phyloP scores from a whole-genome alignment of 1,284 basidiomycete genomes.

The Ustilago lituana region DNA sequence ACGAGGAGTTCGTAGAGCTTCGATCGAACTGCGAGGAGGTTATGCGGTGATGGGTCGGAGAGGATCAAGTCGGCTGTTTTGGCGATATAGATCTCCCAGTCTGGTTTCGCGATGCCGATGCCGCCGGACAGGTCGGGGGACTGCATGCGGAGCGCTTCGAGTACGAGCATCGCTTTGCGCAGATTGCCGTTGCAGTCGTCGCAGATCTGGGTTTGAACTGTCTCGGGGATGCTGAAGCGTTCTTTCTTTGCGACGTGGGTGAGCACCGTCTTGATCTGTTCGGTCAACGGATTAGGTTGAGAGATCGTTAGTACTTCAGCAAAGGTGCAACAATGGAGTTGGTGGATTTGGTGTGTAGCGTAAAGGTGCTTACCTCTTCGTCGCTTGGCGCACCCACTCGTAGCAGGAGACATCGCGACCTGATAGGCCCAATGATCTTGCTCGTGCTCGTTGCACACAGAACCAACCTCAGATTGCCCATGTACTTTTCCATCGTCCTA shows the following conservation, averaged over 20 bases:
- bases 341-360: too few species aligned
- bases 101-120: conserved; percentile 85
- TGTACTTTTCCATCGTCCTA: conserved; percentile 98
- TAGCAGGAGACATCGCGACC: conserved; percentile 90
- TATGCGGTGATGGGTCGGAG: conserved; percentile 89
- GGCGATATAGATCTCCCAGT: conserved; percentile 98
- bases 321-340: too few species aligned
- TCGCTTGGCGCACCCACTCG: conserved; percentile 87
- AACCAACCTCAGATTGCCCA: conserved; percentile 95
- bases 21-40: conserved; percentile 87
- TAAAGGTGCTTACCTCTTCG: conserved; percentile 73
- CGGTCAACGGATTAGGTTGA: too few species aligned
- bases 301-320: too few species aligned
- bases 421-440: conserved; percentile 95
- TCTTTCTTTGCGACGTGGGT: conserved; percentile 82
- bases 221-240: conserved; percentile 80
- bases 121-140: conserved; percentile 70
- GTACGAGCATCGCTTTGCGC: conserved; percentile 90
- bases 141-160: conserved; percentile 91
- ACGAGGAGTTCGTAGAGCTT: conserved; percentile 96
- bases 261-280: conserved; percentile 82
- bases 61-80: conserved; percentile 93
- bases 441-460: conserved; percentile 97
- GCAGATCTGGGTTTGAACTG: conserved; percentile 79
- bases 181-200: conserved; percentile 87